Evolutionary conservation across 2,329 filamentous ascomycete species (phyloP).

Genomic region (Arthrobotrys sinensis): DNA sequence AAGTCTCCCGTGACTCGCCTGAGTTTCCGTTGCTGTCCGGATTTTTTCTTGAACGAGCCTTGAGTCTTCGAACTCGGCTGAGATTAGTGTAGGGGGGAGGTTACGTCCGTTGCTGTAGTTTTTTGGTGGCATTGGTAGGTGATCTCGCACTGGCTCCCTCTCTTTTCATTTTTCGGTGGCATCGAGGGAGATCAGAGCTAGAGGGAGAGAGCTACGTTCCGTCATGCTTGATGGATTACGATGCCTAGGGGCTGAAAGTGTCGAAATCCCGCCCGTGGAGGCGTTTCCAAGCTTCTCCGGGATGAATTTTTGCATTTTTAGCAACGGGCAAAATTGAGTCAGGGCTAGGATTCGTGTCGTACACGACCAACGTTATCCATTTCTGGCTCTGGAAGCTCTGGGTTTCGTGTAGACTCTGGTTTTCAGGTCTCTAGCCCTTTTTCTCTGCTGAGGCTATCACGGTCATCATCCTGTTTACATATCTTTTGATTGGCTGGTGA

Average conservation of each 20-base stretch:
- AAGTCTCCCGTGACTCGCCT: slow-evolving; percentile 54
- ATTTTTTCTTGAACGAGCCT: slow-evolving; percentile 42
- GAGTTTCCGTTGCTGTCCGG: slow-evolving; percentile 51
- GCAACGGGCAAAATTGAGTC: slow-evolving; percentile 30
- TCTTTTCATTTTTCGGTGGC: slow-evolving; percentile 19
- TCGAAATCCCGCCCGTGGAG: slow-evolving; percentile 52
- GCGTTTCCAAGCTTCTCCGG: slow-evolving; percentile 32
- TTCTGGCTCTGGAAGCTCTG: slow-evolving; percentile 26
- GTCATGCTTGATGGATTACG: slow-evolving; percentile 28
- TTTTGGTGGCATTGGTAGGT: slow-evolving; percentile 52
- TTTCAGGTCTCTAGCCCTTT: slow-evolving; percentile 6
- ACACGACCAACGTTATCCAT: slow-evolving; percentile 56
- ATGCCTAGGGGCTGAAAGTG: slow-evolving; percentile 32
- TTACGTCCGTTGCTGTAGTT: slow-evolving; percentile 18
- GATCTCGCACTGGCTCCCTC: slow-evolving; percentile 12
- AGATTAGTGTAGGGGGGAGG: slow-evolving; percentile 22
- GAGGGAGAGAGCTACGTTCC: slow-evolving; percentile 30
- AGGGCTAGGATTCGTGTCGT: slow-evolving; percentile 54
- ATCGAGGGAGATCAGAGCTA: slow-evolving; percentile 20
- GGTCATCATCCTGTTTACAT: slow-evolving; percentile 49
- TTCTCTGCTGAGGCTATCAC: slow-evolving; percentile 39
- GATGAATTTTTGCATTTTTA: slow-evolving; percentile 40
- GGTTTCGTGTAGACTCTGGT: slow-evolving; percentile 17
- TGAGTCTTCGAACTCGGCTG: slow-evolving; percentile 60
- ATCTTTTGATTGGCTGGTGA: slow-evolving; percentile 52